Base-by-base conservation (phyloP, 257 asterid genomes). In the Knoxia roxburghii region DNA sequence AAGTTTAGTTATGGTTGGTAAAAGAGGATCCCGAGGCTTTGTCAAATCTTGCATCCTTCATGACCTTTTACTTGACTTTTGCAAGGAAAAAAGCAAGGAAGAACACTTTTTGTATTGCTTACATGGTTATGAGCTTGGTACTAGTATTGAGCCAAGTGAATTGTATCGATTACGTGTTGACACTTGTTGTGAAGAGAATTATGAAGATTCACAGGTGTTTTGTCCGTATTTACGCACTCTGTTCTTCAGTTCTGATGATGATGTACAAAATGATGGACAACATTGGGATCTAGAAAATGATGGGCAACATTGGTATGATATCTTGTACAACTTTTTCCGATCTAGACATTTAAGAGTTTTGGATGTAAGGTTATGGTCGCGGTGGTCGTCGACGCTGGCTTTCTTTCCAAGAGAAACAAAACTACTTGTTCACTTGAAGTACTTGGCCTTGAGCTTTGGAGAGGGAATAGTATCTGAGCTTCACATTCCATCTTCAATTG, bases 341-440 rank as follows among this genome's bases (percentile, higher is more conserved):
- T 29, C 37, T 9, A 57, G 43, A 24, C 57, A 8, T 26, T 51
- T 56, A 0, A 30, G 3, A 8, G 72, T 68, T 21, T 20, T 68
- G 13, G 32, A 68, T n/a, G n/a, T n/a, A n/a, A n/a, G n/a, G n/a
- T n/a, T n/a, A n/a, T n/a, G n/a, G n/a, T n/a, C 18, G n/a, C 56
- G 53, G 27, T 10, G 21, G 7, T 18, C 2, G 13, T 68, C 12
- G 7, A n/a, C 2, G n/a, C 50, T 5, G 63, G 29, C 0, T 0
- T 6, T 2, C 7, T 29, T 55, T 29, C 64, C 51, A 0, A 18
- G 33, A 26, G 46, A 40, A 18, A 23, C 56, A 20, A 14, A 17
- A 10, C 14, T 21, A 1, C 72, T 68, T 39, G 72, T 56, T 68
- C 48, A 56, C 18, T 20, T 68, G 55, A 68, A 57, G 32, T 58